Evolutionary conservation across 2,329 filamentous ascomycete genomes (phyloP), one percentile per base, ranked within the genome.

Genomic region (Talaromyces sp.): DNA sequence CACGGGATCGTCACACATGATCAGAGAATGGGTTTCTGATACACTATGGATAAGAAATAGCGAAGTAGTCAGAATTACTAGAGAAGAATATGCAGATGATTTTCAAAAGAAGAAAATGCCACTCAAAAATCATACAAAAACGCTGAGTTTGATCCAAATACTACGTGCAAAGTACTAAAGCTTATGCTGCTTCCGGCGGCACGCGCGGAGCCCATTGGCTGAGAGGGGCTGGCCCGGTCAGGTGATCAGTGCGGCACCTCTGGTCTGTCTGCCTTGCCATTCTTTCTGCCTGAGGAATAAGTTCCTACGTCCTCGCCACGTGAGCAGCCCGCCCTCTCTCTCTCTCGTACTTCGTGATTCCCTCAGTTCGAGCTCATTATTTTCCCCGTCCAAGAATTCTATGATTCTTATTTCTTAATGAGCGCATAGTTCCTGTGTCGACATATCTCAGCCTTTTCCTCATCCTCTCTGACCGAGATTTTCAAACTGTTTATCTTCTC

Each of bases 1-100:
- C 76, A 78, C 75, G 76, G 76, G 76, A 76, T 72, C 66, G 62
- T 66, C 69, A 72, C 77, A 78, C 75, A 73, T 79, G 77, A 79
- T 73, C 69, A 57, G 58, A 39, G 19, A 24, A 49, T 49, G 24
- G 13, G 19, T 16, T 33, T 43, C 19, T 35, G 52, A 56, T 56
- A 56, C 52, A 56, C 33, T 33, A 37, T 39, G n/a, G 33, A 37
- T 22, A 56, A 16, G 19, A 56, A 14, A 14, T 6, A 13, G 35
- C 10, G 50, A 35, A 14, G 11, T 54, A 54, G 9, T 37, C 24
- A 22, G n/a, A 14, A 22, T 22, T 39, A 14, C 1, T 19, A 2
- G n/a, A 33, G 24, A 24, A 56, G 1, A 37, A 24, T 2, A 39
- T 14, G 33, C 19, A 16, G 52, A 24, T 19, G 9, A 27, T 35